These are phyloP conservation scores for Crucibulum parvulum DNA, from an alignment of 1,284 basidiomycete genomes.

Conservation along the genomic window DNA sequence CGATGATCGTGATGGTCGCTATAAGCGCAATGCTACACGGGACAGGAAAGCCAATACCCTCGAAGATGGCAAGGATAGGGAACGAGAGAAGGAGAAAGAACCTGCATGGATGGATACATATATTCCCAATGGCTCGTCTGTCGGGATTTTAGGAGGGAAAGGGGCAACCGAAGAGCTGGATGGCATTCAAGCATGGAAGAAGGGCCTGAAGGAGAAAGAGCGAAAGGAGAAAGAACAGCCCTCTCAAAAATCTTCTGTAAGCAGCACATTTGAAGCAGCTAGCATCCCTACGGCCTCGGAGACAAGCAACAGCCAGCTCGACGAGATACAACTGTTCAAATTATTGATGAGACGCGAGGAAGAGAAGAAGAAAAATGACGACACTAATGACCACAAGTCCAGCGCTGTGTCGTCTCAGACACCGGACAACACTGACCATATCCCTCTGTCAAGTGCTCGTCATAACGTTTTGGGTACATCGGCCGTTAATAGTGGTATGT, in stretches of 20 bases:
- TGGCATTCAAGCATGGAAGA: conserved; percentile 91
- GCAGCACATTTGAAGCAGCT: conserved; percentile 20
- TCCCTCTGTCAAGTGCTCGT: neutral
- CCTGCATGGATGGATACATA: conserved; percentile 95
- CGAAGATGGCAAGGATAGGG: conserved; percentile 68
- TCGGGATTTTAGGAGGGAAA: conserved; percentile 70
- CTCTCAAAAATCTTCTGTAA: conserved; percentile 14
- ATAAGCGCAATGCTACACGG: conserved; percentile 62
- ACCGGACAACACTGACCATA: neutral
- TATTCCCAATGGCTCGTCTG: conserved; percentile 61
- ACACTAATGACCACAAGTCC: conserved; percentile 9
- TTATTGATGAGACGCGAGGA: conserved; percentile 86
- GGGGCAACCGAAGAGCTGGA: conserved; percentile 74
- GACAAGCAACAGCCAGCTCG: conserved; percentile 53
- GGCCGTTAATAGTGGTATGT: neutral
- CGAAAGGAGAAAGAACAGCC: conserved; percentile 52
- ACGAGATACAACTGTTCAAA: conserved; percentile 89
- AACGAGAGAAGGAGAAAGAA: conserved; percentile 77
- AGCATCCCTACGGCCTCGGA: conserved; percentile 20
- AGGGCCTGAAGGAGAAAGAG: conserved; percentile 85
- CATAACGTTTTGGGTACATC: no score
- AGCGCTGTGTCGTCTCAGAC: neutral
- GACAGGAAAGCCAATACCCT: conserved; percentile 56
- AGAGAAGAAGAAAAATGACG: conserved; percentile 64
- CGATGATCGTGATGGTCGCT: conserved; percentile 70